Conservation (phyloP, 1,139 yeast species). For the Kurtzmaniella quercitrusa region DNA sequence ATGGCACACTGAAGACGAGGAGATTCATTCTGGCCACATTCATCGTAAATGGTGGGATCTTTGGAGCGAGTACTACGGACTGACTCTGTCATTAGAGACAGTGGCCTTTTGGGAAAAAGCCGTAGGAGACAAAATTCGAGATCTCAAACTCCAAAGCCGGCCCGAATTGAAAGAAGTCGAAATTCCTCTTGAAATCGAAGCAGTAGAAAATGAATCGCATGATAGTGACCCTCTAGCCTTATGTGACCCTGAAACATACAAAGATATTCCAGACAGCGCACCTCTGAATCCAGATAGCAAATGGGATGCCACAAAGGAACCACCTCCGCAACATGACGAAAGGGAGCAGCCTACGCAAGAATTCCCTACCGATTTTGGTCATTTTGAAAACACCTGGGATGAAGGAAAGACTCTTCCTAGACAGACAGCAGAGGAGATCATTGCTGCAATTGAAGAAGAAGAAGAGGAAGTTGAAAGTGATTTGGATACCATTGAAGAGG, state of each 20-base stretch:
- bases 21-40: conserved; percentile 9
- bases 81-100: conserved; percentile 7
- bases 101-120: conserved; percentile 8
- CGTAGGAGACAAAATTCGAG: conserved; percentile 9
- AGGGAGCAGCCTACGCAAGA: neutral
- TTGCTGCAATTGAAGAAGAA: conserved; percentile 7
- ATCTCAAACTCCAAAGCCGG: conserved; percentile 3
- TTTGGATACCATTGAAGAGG: conserved; percentile 1
- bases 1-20: conserved; percentile 46
- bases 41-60: conserved; percentile 44
- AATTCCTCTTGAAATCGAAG: conserved; percentile 2
- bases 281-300: conserved; percentile 23
- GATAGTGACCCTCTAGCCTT: conserved; percentile 15
- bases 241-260: conserved; percentile 28
- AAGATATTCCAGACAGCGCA: conserved; percentile 16
- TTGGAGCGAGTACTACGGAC: conserved; percentile 33
- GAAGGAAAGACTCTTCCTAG: neutral
- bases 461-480: conserved; percentile 3
- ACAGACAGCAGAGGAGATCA: neutral
- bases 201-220: conserved; percentile 4
- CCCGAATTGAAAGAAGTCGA: no score
- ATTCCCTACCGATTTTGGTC: conserved; percentile 10
- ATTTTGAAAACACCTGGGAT: conserved; percentile 7
- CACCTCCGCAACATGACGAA: conserved; percentile 24
- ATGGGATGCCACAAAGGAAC: conserved; percentile 38